Evolutionary conservation across 2,329 filamentous ascomycete species (phyloP).

Genomic region (Paramyrothecium roridum): DNA sequence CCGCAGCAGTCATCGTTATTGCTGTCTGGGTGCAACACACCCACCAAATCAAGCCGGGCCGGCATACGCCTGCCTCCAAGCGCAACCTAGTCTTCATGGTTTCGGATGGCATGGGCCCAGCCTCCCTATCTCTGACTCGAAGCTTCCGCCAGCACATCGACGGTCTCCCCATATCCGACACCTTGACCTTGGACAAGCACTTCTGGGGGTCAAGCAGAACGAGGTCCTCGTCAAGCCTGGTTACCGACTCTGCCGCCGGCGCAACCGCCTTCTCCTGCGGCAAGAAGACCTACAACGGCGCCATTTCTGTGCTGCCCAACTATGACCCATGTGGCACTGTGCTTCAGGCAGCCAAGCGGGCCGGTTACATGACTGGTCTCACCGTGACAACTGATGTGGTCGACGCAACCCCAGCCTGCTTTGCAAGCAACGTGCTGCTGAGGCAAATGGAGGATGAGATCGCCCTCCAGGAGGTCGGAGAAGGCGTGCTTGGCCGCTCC

Average conservation of each 20-base stretch:
- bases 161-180: constrained; percentile 69
- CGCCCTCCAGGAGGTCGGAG: constrained; percentile 86
- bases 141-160: constrained; percentile 79
- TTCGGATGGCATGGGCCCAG: constrained; percentile 96
- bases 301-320: constrained; percentile 85
- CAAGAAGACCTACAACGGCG: constrained; percentile 93
- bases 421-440: constrained; percentile 81
- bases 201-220: constrained; percentile 90
- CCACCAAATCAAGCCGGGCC: constrained; percentile 37
- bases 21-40: constrained; percentile 76
- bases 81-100: constrained; percentile 98
- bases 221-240: constrained; percentile 75
- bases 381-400: constrained; percentile 95
- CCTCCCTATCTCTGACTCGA: constrained; percentile 81
- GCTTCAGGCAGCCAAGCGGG: constrained; percentile 87
- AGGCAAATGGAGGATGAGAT: constrained; percentile 85
- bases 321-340: constrained; percentile 85
- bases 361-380: constrained; percentile 87
- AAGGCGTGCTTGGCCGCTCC: constrained; percentile 79
- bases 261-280: constrained; percentile 95
- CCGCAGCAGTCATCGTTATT: constrained; percentile 72
- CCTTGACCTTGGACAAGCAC: constrained; percentile 79
- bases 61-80: constrained; percentile 55
- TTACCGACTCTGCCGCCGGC: constrained; percentile 95
- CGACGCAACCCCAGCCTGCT: constrained; percentile 94